A percentile compares a stretch with the other conserved stretches of the same genome.
Conservation (phyloP, 2,329 filamentous ascomycete genomes). For the Coniochaeta ligniaria region DNA sequence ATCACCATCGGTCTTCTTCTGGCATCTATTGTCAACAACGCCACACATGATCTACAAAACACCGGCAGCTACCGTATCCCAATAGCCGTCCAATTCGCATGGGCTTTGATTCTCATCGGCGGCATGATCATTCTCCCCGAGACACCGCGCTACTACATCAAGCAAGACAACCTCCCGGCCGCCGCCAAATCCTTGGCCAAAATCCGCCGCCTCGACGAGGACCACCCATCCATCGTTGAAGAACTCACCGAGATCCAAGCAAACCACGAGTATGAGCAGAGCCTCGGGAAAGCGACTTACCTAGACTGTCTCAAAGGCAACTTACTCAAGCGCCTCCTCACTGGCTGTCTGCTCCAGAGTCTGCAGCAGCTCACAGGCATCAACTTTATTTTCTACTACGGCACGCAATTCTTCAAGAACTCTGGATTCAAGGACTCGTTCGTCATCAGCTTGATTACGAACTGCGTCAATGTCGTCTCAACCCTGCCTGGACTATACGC, state of each 20-base stretch:
- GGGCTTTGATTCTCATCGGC: conserved; percentile 57
- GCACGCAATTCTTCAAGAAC: conserved; percentile 63
- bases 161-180: conserved; percentile 42
- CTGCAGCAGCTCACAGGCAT: conserved; percentile 57
- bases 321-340: conserved; percentile 53
- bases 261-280: conserved; percentile 58
- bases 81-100: conserved; percentile 57
- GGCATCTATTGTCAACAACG: conserved; percentile 58
- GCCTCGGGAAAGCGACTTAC: conserved; percentile 39
- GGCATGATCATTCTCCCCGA: conserved; percentile 66
- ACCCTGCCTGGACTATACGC: conserved; percentile 67
- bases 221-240: conserved; percentile 49
- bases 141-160: conserved; percentile 65
- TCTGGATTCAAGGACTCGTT: conserved; percentile 61
- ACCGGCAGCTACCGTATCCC: conserved; percentile 57
- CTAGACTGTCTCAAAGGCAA: conserved; percentile 45
- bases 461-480: conserved; percentile 65
- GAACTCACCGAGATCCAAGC: conserved; percentile 59
- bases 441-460: conserved; percentile 65
- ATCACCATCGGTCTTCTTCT: conserved; percentile 65
- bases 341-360: conserved; percentile 59
- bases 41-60: conserved; percentile 46
- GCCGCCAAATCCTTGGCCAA: conserved; percentile 51
- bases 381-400: conserved; percentile 71
- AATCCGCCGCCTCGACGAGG: conserved; percentile 52